phyloP scores from a whole-genome alignment of 2,329 filamentous ascomycete genomes.

The Cercospora sp. region DNA sequence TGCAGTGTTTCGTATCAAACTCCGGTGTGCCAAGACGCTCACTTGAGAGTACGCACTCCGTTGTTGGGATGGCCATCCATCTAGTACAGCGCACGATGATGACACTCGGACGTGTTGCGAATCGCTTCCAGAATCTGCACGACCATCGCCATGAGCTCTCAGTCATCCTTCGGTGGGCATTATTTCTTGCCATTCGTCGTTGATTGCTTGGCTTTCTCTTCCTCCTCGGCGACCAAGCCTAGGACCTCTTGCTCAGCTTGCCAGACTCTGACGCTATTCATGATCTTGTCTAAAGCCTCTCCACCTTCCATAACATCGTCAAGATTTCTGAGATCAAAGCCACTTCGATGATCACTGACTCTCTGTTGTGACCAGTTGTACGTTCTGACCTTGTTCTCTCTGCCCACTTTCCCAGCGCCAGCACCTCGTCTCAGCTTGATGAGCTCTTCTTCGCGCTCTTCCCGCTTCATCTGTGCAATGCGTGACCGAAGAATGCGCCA shows the following conservation, averaged over 20 bases:
- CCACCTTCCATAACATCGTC: constrained; percentile 76
- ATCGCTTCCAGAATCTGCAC: neutral
- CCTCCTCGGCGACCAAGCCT: constrained; percentile 50
- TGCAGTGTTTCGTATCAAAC: neutral
- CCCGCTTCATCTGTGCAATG: constrained; percentile 75
- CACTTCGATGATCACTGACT: constrained; percentile 85
- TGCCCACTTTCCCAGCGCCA: constrained; percentile 75
- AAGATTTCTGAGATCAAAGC: constrained; percentile 75
- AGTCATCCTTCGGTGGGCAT: neutral
- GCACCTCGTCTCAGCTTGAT: constrained; percentile 73
- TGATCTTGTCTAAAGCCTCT: constrained; percentile 69
- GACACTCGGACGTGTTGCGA: neutral
- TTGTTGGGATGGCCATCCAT: neutral
- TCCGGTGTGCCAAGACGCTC: neutral
- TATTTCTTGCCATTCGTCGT: constrained; percentile 5
- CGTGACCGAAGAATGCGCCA: constrained; percentile 83
- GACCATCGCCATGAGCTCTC: neutral
- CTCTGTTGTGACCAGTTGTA: constrained; percentile 80
- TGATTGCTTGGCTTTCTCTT: constrained; percentile 27
- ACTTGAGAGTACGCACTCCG: neutral
- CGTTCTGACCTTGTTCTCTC: constrained; percentile 90
- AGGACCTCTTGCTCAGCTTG: constrained; percentile 73
- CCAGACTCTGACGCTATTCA: constrained; percentile 77
- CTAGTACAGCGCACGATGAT: neutral
- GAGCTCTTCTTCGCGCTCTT: constrained; percentile 80